Base-by-base conservation (phyloP, 768 basidiomycete genomes). In the Psilocybe cyanescens region DNA sequence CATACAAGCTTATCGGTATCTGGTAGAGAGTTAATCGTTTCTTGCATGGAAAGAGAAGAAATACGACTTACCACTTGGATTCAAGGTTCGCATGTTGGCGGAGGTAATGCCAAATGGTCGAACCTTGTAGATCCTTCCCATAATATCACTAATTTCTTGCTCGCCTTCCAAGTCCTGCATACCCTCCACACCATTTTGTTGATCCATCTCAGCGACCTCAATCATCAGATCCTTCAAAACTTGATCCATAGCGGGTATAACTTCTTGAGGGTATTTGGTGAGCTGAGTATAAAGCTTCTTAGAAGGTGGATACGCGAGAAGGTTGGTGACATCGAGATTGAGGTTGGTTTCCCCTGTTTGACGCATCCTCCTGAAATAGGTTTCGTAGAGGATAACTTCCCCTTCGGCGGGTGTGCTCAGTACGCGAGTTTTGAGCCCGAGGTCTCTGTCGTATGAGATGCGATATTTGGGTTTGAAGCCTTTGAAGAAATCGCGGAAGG, bases 1-100 rank as follows among this genome's bases (percentile, higher is more conserved):
- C 87, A 90, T 17, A 97, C 92, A 17, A 99, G 88, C 75, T 98
- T 97, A 83, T 99, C 97, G 67, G 97, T 99, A 71, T 99, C 97
- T 98, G 63, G 35, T 55, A 4, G 24, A 8, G 30, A 52, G 17
- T 28, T 53, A 50, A n/a, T 35, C 6, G 50, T 60, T 28, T 35
- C 57, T 30, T 9, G 9, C 30, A 30, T 48, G 28, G 49, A 41
- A 35, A 37, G 61, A 19, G 19, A 52, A 44, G 56, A 46, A 17
- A 54, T 9, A 59, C 37, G n/a, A 70, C 79, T 61, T 66, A 94
- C 97, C 97, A 60, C 84, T 88, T 4, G 97, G 97, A 72, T 99
- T 98, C 57, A 99, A 81, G 51, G 92, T 91, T 58, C 97, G 84
- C 96, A 99, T 99, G 71, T 98, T 98, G 68, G 93, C 84, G 3